A percentile compares a stretch with the other conserved stretches of the same genome.
These are phyloP conservation scores for Aethionema arabicum DNA, from an alignment of 345 rosid genomes.

Conservation along the genomic window DNA sequence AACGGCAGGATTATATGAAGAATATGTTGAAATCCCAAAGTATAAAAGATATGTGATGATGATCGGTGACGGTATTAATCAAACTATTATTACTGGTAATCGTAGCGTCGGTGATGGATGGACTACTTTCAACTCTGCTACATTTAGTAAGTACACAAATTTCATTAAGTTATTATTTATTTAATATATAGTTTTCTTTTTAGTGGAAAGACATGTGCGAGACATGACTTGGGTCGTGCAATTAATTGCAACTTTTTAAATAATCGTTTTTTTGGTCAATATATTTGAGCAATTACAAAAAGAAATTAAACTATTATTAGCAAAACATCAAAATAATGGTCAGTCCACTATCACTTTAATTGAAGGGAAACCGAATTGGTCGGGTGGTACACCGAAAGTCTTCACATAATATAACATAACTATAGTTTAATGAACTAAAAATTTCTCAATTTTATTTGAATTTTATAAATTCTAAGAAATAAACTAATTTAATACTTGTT, in stretches of 20 bases:
- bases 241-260: neutral
- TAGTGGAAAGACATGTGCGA: constrained; percentile 13
- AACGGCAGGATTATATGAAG: constrained; percentile 75
- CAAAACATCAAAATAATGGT: constrained; percentile 12
- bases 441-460: too few relatives aligned
- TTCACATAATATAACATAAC: neutral
- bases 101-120: constrained; percentile 79
- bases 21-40: constrained; percentile 66
- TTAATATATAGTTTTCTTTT: too few relatives aligned
- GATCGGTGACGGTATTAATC: constrained; percentile 87
- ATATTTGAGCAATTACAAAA: neutral
- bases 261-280: neutral
- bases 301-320: neutral
- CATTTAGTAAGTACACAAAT: constrained; percentile 46
- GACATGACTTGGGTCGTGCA: constrained; percentile 19
- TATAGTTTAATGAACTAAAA: too few relatives aligned
- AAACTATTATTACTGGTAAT: constrained; percentile 80
- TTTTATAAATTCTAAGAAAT: neutral
- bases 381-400: constrained; percentile 31
- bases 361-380: constrained; percentile 31
- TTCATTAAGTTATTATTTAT: too few relatives aligned
- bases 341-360: constrained; percentile 9
- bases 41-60: constrained; percentile 76
- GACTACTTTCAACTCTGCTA: constrained; percentile 93
- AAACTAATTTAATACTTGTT: too few relatives aligned